Percentiles rank a stretch among this genome's conserved stretches.
phyloP scores from a whole-genome alignment of 495 filamentous ascomycete species.

The Astrothelium subdiscretum region DNA sequence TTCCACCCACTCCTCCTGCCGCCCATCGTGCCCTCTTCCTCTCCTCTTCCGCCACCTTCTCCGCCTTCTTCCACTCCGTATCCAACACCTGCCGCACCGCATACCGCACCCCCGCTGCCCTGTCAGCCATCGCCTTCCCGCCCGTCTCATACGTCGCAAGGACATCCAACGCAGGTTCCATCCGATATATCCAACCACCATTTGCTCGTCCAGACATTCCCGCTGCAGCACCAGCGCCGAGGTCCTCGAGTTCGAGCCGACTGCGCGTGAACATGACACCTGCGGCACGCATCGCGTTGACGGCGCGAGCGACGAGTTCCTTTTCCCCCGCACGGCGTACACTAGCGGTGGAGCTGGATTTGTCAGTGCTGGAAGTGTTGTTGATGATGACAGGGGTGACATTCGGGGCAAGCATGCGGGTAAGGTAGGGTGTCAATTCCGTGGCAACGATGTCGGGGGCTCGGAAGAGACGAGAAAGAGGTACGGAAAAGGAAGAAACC shows the following conservation, averaged over 20 bases:
- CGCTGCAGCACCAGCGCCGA: constrained; percentile 9
- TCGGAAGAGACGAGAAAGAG: constrained; percentile 62
- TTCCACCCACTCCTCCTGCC: constrained; percentile 1
- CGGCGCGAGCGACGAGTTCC: constrained; percentile 62
- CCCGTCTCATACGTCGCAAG: constrained; percentile 51
- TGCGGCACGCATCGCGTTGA: constrained; percentile 64
- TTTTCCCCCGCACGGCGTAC: constrained; percentile 80
- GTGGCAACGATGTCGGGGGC: constrained; percentile 60
- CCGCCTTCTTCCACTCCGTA: constrained; percentile 66
- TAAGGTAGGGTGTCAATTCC: constrained; percentile 73
- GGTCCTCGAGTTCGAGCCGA: constrained; percentile 54
- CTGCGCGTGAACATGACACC: constrained; percentile 74
- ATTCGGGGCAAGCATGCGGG: constrained; percentile 72
- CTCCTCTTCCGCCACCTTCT: constrained; percentile 23
- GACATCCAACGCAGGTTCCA: constrained; percentile 82
- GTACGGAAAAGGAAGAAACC: constrained; percentile 44
- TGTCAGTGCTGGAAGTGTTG: constrained; percentile 40
- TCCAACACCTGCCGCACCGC: constrained; percentile 87
- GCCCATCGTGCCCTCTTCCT: constrained; percentile 31
- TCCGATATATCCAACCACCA: constrained; percentile 69
- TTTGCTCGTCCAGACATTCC: constrained; percentile 30
- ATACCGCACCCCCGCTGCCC: constrained; percentile 51
- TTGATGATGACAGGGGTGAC: constrained; percentile 81
- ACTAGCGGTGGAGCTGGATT: constrained; percentile 56
- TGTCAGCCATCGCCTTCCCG: constrained; percentile 31